A percentile compares a stretch with the other conserved stretches of the same genome.
Conservation (phyloP, 495 filamentous ascomycete genomes). For the Penicillium alfredii region DNA sequence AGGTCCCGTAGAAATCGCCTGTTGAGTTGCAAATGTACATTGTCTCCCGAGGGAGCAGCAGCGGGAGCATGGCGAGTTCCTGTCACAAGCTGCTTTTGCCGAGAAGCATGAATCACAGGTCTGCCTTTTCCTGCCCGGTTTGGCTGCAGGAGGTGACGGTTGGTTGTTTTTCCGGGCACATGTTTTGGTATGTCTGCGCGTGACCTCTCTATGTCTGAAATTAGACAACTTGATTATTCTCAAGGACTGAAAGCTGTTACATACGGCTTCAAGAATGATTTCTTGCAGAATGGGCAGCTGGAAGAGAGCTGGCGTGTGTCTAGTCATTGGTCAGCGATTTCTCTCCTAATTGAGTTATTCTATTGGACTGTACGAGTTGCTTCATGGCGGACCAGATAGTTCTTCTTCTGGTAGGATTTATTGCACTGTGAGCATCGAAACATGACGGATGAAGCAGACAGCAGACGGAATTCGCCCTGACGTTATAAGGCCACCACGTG, state of each 20-base stretch:
- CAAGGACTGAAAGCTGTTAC: neutral
- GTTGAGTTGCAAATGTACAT: conserved; percentile 19
- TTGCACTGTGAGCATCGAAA: conserved; percentile 30
- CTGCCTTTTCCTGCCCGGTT: conserved; percentile 31
- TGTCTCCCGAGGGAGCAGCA: conserved; percentile 19
- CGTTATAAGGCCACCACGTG: no score
- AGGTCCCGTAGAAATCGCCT: neutral
- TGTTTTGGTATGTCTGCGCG: conserved; percentile 30
- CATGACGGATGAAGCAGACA: no score
- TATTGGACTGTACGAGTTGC: conserved; percentile 20
- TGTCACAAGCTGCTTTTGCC: conserved; percentile 30
- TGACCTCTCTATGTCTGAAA: conserved; percentile 25
- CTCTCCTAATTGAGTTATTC: neutral
- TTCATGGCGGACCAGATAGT: conserved; percentile 30
- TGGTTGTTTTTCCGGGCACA: conserved; percentile 34
- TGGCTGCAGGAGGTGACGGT: conserved; percentile 22
- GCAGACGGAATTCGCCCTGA: no score
- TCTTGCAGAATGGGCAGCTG: conserved; percentile 34
- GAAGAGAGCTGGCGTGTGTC: conserved; percentile 23
- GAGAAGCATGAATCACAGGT: conserved; percentile 31
- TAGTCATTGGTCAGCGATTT: conserved; percentile 15
- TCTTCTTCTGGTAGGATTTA: conserved; percentile 28
- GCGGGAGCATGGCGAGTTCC: conserved; percentile 23
- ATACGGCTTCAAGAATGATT: conserved; percentile 31
- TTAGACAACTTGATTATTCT: neutral